Evolutionary conservation across 2,329 filamentous ascomycete species (phyloP).

Genomic region (Colletotrichum lindemuthianum): DNA sequence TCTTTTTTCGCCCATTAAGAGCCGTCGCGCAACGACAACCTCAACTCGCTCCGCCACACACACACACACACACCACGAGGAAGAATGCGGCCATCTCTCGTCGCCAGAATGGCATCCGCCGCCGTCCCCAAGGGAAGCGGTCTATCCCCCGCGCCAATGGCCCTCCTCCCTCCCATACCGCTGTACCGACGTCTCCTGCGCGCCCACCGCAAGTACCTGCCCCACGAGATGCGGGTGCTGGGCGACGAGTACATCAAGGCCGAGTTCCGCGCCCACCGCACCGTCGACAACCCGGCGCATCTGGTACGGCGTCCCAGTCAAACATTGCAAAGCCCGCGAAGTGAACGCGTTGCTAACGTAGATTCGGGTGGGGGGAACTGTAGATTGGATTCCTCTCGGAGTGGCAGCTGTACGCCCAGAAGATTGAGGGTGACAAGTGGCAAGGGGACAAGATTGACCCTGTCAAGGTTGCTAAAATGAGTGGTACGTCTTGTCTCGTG

Average conservation of each 20-base stretch:
- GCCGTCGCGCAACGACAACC: too few species aligned
- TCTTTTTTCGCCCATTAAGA: too few species aligned
- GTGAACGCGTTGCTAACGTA: too few species aligned
- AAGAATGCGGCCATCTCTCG: constrained; percentile 9
- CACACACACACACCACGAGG: neutral
- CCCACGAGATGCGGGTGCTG: constrained; percentile 78
- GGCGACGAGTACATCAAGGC: constrained; percentile 94
- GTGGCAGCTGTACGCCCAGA: constrained; percentile 95
- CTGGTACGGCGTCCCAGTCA: constrained; percentile 66
- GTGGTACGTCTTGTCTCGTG: constrained; percentile 67
- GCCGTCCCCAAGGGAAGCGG: constrained; percentile 41
- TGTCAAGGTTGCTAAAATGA: constrained; percentile 91
- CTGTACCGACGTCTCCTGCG: constrained; percentile 90
- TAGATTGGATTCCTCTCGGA: constrained; percentile 96
- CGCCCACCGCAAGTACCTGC: constrained; percentile 83
- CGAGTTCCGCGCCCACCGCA: constrained; percentile 86
- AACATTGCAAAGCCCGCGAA: too few species aligned
- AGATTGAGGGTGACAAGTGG: constrained; percentile 89
- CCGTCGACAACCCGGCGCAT: constrained; percentile 90
- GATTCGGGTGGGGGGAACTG: neutral
- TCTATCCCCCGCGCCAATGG: constrained; percentile 59
- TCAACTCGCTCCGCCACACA: neutral
- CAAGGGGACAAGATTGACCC: constrained; percentile 84
- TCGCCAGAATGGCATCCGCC: constrained; percentile 49
- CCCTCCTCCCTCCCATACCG: constrained; percentile 86